These are phyloP conservation scores for Klebsormidium nitens DNA, from an alignment of 139 green algal species.

Conservation along the genomic window DNA sequence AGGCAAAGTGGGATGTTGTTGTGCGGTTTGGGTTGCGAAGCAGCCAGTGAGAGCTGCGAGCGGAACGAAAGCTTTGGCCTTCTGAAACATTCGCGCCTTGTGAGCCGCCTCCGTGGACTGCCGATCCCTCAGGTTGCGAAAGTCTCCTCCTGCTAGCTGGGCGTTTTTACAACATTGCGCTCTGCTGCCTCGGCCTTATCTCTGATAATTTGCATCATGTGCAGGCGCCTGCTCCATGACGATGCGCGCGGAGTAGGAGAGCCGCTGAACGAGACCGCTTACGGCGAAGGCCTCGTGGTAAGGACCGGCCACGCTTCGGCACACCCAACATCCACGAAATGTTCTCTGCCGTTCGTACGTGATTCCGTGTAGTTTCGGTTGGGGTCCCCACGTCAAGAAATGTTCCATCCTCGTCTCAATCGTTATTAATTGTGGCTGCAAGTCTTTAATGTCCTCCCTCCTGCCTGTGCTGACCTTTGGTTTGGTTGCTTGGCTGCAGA, in stretches of 20 bases:
- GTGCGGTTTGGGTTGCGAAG: too few relatives aligned
- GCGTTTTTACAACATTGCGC: neutral
- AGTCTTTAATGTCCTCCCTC: too few relatives aligned
- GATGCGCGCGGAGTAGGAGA: conserved; percentile 38
- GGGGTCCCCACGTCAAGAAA: neutral
- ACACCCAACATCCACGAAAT: too few relatives aligned
- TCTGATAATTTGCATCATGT: neutral
- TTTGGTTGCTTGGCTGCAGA: neutral
- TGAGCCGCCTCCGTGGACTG: neutral
- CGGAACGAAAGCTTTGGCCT: too few relatives aligned
- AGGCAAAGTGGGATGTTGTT: too few relatives aligned
- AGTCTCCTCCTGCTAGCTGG: neutral
- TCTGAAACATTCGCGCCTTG: neutral
- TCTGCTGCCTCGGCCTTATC: neutral
- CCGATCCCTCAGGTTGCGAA: neutral
- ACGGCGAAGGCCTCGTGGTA: conserved; percentile 5
- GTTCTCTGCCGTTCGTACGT: neutral
- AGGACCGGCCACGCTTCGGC: too few relatives aligned
- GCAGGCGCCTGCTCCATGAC: conserved; percentile 37
- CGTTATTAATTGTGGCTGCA: neutral
- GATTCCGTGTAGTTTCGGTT: neutral
- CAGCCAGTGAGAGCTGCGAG: too few relatives aligned
- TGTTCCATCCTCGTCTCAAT: neutral
- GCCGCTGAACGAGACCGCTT: conserved; percentile 41
- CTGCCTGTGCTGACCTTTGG: too few relatives aligned